Percentiles rank a stretch among this genome's conserved stretches.
These are phyloP conservation scores for Irpex lacteus DNA, from an alignment of 1,284 basidiomycete genomes.

Conservation along the genomic window DNA sequence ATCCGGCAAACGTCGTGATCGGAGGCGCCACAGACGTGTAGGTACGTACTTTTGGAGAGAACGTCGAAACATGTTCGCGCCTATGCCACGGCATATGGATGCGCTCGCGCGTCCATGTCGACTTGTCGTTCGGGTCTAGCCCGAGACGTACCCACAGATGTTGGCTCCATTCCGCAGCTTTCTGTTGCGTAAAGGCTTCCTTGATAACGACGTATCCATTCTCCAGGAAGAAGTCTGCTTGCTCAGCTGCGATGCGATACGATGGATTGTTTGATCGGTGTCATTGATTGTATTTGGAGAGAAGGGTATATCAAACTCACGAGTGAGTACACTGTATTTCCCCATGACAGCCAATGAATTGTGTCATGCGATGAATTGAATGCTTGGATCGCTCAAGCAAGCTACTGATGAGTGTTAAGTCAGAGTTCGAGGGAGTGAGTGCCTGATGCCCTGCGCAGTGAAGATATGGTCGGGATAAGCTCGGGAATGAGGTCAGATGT, in stretches of 20 bases:
- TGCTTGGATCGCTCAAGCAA: background rate
- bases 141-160: constrained; percentile 52
- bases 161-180: constrained; percentile 46
- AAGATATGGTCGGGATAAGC: background rate
- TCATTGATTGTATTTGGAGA: background rate
- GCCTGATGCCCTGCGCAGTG: background rate
- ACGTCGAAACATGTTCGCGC: constrained; percentile 41
- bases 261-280: background rate
- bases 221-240: constrained; percentile 53
- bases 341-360: constrained; percentile 17
- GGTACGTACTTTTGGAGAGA: constrained; percentile 49
- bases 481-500: background rate
- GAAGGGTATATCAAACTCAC: constrained; percentile 18
- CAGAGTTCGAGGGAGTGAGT: background rate
- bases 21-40: background rate
- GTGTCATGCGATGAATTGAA: too few relatives aligned
- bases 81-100: constrained; percentile 55
- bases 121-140: constrained; percentile 49
- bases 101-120: constrained; percentile 52
- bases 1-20: background rate
- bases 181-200: constrained; percentile 49
- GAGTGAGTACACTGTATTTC: constrained; percentile 22
- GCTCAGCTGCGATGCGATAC: constrained; percentile 32
- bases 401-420: background rate
- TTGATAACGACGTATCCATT: constrained; percentile 55